Conservation (phyloP, 192 early-diverging fungal species). For the Backusella parvicylindrica region DNA sequence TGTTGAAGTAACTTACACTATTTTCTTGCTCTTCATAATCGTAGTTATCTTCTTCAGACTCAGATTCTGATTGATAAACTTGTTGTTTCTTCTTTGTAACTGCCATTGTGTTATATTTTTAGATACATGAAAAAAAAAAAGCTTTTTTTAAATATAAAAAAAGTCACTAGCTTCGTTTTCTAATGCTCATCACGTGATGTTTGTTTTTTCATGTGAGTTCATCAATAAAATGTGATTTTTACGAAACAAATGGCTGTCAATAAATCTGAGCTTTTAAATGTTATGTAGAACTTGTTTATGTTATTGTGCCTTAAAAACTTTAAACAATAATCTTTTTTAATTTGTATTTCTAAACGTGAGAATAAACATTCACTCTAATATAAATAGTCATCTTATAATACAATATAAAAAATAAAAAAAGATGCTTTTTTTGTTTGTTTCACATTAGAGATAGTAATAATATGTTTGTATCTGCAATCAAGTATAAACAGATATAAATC, state of each 20-base stretch:
- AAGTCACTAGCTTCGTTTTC: background rate
- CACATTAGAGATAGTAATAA: background rate
- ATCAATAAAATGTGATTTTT: background rate
- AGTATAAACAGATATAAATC: background rate
- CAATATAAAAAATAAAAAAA: background rate
- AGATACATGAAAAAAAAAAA: too few species aligned
- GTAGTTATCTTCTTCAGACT: slow-evolving; percentile 5
- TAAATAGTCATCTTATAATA: background rate
- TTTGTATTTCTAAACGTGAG: background rate
- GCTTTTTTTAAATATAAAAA: too few species aligned
- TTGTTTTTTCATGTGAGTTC: background rate
- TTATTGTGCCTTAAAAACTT: background rate
- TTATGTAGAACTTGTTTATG: background rate
- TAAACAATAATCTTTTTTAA: background rate
- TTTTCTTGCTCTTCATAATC: slow-evolving; percentile 5
- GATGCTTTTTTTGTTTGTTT: background rate
- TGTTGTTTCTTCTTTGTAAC: slow-evolving; percentile 3
- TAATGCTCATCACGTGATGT: background rate
- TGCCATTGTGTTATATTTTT: background rate
- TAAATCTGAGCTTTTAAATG: background rate
- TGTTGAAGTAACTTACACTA: background rate
- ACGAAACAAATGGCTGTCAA: background rate
- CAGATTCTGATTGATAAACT: slow-evolving; percentile 1
- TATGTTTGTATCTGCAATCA: slow-evolving; percentile 1
- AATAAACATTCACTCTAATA: background rate